phyloP scores from a whole-genome alignment of 2,329 filamentous ascomycete genomes.

The Stachybotrys chartarum region DNA sequence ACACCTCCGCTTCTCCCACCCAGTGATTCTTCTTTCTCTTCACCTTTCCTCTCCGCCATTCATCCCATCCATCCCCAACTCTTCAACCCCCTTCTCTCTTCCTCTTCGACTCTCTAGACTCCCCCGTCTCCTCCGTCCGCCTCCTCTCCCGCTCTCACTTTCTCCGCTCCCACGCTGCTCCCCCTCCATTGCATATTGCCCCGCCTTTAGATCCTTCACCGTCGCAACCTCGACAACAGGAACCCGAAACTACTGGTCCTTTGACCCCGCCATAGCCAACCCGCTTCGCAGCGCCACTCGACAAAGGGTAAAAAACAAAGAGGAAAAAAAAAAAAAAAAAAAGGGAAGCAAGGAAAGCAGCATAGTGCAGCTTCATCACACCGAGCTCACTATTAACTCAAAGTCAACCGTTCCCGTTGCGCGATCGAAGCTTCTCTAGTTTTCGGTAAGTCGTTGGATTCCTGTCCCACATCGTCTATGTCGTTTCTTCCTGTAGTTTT shows the following conservation, averaged over 20 bases:
- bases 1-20: constrained; percentile 13
- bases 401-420: background rate
- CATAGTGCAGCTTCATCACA: background rate
- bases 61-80: constrained; percentile 15
- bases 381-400: background rate
- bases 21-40: constrained; percentile 13
- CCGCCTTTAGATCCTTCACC: background rate
- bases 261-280: constrained; percentile 22
- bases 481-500: constrained; percentile 6
- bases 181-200: background rate
- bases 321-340: constrained; percentile 1
- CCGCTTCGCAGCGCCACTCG: constrained; percentile 19
- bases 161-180: background rate
- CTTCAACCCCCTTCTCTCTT: constrained; percentile 13
- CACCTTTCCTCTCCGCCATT: constrained; percentile 13
- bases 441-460: too few species aligned
- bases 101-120: constrained; percentile 8
- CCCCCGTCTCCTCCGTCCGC: constrained; percentile 11
- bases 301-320: constrained; percentile 16
- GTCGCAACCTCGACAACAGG: background rate
- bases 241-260: constrained; percentile 14
- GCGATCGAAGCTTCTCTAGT: background rate
- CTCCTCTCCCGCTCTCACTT: constrained; percentile 3
- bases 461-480: background rate
- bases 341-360: background rate